Percentiles rank a stretch among this genome's conserved stretches.
Evolutionary conservation across 768 basidiomycete species (phyloP).

Genomic region (Psilocybe subaeruginosa): DNA sequence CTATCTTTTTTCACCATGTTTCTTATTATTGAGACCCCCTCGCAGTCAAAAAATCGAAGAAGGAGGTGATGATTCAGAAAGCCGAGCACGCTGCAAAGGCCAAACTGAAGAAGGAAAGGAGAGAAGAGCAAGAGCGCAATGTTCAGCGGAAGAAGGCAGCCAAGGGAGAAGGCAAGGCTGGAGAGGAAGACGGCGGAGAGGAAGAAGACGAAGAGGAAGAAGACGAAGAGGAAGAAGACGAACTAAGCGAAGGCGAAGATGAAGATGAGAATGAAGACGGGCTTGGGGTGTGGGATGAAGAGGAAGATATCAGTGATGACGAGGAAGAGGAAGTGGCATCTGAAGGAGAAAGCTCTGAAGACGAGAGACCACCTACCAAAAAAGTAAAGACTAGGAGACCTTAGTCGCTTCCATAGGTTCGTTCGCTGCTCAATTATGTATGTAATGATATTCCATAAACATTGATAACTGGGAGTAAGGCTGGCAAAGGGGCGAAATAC

Average conservation of each 20-base stretch:
- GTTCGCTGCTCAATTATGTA: conserved; percentile 1
- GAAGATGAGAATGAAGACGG: conserved; percentile 46
- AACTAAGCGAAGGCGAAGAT: conserved; percentile 34
- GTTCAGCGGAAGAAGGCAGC: conserved; percentile 78
- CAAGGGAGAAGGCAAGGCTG: conserved; percentile 26
- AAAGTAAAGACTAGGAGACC: conserved; percentile 55
- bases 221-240: conserved; percentile 40
- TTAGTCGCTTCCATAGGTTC: conserved; percentile 23
- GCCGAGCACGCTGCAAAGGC: conserved; percentile 79
- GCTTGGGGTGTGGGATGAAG: conserved; percentile 52
- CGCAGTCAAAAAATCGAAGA: conserved; percentile 90
- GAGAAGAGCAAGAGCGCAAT: conserved; percentile 91
- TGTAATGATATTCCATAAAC: conserved; percentile 12
- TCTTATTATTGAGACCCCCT: conserved; percentile 4
- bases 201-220: conserved; percentile 34
- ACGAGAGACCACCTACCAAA: conserved; percentile 59
- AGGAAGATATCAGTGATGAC: conserved; percentile 66
- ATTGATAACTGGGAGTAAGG: conserved; percentile 6
- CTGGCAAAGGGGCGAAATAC: conserved; percentile 7
- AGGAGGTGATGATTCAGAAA: conserved; percentile 67
- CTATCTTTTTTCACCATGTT: not conserved
- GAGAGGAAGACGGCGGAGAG: conserved; percentile 34
- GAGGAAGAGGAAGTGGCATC: conserved; percentile 41
- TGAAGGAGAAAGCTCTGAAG: conserved; percentile 51
- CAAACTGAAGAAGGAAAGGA: conserved; percentile 72